Base-by-base conservation (phyloP, 345 rosid species). In the Ceriops zippeliana region DNA sequence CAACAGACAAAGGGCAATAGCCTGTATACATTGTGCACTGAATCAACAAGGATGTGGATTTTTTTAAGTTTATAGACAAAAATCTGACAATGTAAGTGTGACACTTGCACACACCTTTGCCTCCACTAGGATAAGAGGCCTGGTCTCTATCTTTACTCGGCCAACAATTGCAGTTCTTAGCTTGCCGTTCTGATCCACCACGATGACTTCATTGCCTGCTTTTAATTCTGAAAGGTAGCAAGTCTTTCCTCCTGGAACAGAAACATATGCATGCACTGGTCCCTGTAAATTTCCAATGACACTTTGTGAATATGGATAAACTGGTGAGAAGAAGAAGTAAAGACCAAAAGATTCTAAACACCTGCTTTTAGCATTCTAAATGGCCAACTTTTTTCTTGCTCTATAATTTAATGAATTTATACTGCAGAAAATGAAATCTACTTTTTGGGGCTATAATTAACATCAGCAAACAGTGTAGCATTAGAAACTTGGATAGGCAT, bases 151-250 rank as follows among this genome's bases (percentile, higher is more conserved):
- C 79, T 93, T 93, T 56, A 93, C 93, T 3, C 92, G 83, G 16
- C 98, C 93, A 52, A 89, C 86, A 51, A 93, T 80, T 53, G 89
- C 92, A 69, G 86, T 84, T 47, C 87, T 73, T 58, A 79, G 82
- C 66, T 73, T 67, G 47, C 98, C 96, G 37, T 77, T 81, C 78
- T 79, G 92, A 68, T 89, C 91, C 73, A 82, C 86, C 47, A 86
- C 78, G 2, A 84, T 63, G 24, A 93, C 96, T 62, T 93, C 92
- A 75, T 79, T 84, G 1, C 97, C 97, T 0, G 93, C 83, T 75
- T 77, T 89, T 72, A 93, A 75, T 83, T 90, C 98, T 0, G 98
- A 90, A 52, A 93, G 93, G 73, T 90, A 89, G 83, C 92, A 79
- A 53, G 98, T 93, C 82, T 82, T 87, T 59, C 90, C 93, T 22